Base-by-base conservation (phyloP, 352 stramenopile species). In the Phytophthora brassicae region DNA sequence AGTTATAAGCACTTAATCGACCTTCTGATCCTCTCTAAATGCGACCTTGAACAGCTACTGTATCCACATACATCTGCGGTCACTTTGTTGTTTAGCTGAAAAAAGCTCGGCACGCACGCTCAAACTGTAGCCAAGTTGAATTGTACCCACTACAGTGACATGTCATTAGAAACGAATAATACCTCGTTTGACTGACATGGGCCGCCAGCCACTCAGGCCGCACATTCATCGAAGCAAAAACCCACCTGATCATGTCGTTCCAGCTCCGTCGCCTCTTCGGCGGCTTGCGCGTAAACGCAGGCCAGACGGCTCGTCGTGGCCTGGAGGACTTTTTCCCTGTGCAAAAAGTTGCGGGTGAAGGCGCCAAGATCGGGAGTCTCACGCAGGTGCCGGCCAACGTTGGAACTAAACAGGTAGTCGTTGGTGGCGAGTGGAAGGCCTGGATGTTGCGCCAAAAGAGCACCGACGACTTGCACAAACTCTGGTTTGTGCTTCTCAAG, bases 401-500 rank as follows among this genome's bases (percentile, higher is more conserved):
- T 24, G 82, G 79, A 58, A 66, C 74, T 50, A 79, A 83, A 58
- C 64, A 80, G 38, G 76, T 89, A 35, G 64, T 82, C 0, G 79
- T 91, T 17, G 97, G 97, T 53, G 83, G 96, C 61, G 84, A 95
- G 42, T 99, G 97, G 97, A 96, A 90, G 59, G 96, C 90, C 22
- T 93, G 84, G 75, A 98, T 99, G 86, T 81, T 99, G 58, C 94
- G 97, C 47, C 79, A 97, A 56, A 99, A 99, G 77, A 98, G 86
- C 74, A 99, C 97, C 50, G 94, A 99, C 35, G 97, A 99, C 85
- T 84, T 99, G 50, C 96, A 99, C 82, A 99, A 99, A 79, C 86
- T 99, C 29, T 99, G 96, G 96, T 98, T 94, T 66, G 93, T 99
- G 60, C 76, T 99, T 33, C 96, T 99, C 60, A 99, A 99, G 81